Evolutionary conservation across 2,329 filamentous ascomycete genomes (phyloP).

Genomic region (Chrysoporthe cubensis): DNA sequence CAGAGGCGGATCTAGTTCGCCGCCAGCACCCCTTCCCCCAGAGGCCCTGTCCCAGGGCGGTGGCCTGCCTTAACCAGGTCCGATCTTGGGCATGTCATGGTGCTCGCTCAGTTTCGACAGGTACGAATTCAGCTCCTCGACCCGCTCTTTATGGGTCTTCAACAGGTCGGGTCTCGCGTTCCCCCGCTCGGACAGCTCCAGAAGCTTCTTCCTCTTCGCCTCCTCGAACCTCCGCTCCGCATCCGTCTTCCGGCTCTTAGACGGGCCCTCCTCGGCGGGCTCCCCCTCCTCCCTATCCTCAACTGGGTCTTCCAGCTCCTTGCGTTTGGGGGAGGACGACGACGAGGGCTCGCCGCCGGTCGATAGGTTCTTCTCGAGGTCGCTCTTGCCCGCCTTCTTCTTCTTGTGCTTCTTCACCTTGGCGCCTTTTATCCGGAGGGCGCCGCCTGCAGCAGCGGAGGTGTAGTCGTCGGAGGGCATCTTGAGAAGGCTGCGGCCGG

Average conservation of each 20-base stretch:
- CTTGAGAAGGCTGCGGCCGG: neutral
- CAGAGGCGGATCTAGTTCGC: neutral
- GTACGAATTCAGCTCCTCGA: slow-evolving; percentile 95
- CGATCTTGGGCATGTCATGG: slow-evolving; percentile 87
- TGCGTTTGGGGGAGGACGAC: slow-evolving; percentile 38
- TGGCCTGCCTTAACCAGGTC: slow-evolving; percentile 52
- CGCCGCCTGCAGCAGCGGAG: slow-evolving; percentile 67
- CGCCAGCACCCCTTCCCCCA: neutral
- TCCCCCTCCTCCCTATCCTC: slow-evolving; percentile 33
- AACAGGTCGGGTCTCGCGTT: slow-evolving; percentile 71
- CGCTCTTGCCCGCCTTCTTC: slow-evolving; percentile 61
- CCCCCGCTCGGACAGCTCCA: slow-evolving; percentile 72
- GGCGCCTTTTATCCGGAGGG: slow-evolving; percentile 82
- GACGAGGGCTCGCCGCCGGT: slow-evolving; percentile 37
- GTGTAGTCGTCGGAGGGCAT: slow-evolving; percentile 81
- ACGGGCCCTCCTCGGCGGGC: slow-evolving; percentile 30
- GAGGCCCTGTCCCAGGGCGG: neutral
- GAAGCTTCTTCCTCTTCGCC: slow-evolving; percentile 76
- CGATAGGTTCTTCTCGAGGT: slow-evolving; percentile 53
- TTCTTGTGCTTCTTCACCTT: slow-evolving; percentile 68
- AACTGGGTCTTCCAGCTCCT: slow-evolving; percentile 36
- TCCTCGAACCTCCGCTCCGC: slow-evolving; percentile 83
- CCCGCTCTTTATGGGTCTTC: slow-evolving; percentile 95
- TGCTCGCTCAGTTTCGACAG: slow-evolving; percentile 91
- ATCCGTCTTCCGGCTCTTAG: slow-evolving; percentile 71